These are phyloP conservation scores for Pholiota microspora DNA, from an alignment of 768 basidiomycete species.

Conservation along the genomic window DNA sequence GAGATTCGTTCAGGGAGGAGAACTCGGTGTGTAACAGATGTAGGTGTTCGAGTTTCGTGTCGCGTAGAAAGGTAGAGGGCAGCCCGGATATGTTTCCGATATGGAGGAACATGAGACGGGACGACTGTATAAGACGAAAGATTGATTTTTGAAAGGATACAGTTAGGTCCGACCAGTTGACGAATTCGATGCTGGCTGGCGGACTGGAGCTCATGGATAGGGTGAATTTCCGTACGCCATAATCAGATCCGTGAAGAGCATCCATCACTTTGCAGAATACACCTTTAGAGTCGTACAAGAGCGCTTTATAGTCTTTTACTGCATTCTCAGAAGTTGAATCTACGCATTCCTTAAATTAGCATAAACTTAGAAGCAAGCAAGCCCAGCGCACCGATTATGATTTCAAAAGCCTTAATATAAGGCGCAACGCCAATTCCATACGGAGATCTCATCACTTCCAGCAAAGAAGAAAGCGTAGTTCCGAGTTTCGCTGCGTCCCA, in stretches of 20 bases:
- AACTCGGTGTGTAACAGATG: constrained; percentile 7
- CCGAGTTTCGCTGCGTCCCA: not conserved
- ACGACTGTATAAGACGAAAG: not conserved
- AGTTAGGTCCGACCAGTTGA: constrained; percentile 6
- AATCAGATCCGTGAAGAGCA: constrained; percentile 3
- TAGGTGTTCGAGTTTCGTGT: constrained; percentile 5
- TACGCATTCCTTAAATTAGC: not conserved
- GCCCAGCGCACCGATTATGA: constrained; percentile 3
- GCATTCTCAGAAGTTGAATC: not conserved
- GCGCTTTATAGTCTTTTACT: not conserved
- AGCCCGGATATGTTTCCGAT: constrained; percentile 5
- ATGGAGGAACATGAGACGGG: constrained; percentile 6
- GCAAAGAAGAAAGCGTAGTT: not conserved
- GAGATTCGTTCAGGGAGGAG: not conserved
- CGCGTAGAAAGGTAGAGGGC: constrained; percentile 4
- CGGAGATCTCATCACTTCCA: constrained; percentile 1
- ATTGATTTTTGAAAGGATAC: constrained; percentile 1
- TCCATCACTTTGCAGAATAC: not conserved
- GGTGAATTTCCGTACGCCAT: constrained; percentile 5
- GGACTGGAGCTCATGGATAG: constrained; percentile 9
- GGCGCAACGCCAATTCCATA: constrained; percentile 1
- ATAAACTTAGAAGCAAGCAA: not conserved
- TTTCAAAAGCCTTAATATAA: constrained; percentile 6
- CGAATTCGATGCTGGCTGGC: not conserved
- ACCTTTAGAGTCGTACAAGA: not conserved